phyloP scores from a whole-genome alignment of 179 eudicot species.

The Silene coronaria region DNA sequence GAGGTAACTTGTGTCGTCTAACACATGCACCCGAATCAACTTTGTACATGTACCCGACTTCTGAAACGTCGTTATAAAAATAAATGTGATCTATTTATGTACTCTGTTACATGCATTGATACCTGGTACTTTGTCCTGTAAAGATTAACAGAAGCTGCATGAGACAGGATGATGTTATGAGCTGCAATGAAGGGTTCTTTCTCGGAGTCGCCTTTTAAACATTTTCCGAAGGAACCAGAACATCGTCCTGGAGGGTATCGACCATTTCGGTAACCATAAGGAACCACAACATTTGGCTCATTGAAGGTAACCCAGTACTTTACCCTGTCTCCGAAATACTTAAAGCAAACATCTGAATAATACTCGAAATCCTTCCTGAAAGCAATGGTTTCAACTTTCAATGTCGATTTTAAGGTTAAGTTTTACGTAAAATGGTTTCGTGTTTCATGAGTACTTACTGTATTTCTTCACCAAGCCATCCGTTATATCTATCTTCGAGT shows the following conservation, averaged over 20 bases:
- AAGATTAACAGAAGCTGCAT: constrained; percentile 45
- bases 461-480: constrained; percentile 41
- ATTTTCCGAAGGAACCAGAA: constrained; percentile 52
- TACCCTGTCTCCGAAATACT: constrained; percentile 54
- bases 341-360: constrained; percentile 56
- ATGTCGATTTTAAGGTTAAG: neutral
- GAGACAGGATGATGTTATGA: constrained; percentile 66
- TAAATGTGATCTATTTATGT: no score
- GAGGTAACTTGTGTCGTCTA: no score
- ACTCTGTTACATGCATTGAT: neutral
- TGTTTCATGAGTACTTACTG: constrained; percentile 28
- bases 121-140: constrained; percentile 65
- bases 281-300: constrained; percentile 46
- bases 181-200: constrained; percentile 65
- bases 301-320: constrained; percentile 64
- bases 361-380: constrained; percentile 58
- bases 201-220: constrained; percentile 59
- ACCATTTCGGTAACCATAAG: constrained; percentile 46
- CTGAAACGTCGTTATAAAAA: no score
- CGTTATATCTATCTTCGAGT: constrained; percentile 46
- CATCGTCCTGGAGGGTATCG: constrained; percentile 56
- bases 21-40: no score
- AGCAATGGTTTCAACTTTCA: neutral
- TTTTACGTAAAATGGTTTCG: neutral
- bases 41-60: no score